Evolutionary conservation across 1,284 basidiomycete genomes (phyloP).

Genomic region (Omphalotus olearius): DNA sequence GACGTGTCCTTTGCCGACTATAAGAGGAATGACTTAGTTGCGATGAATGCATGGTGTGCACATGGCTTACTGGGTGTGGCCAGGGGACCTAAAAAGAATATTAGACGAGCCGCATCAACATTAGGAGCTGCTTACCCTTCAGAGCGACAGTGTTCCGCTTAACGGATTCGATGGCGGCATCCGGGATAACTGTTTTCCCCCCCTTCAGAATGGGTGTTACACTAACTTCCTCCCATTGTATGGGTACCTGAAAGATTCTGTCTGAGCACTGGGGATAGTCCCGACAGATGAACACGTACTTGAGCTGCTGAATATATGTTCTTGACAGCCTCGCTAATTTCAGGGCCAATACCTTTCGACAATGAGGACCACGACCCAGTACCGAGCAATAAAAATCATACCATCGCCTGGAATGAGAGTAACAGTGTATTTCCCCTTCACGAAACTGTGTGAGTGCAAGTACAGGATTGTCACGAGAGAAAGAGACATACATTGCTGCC

Average conservation of each 20-base stretch:
- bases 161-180: constrained; percentile 86
- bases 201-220: constrained; percentile 92
- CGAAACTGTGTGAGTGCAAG: constrained; percentile 9
- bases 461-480: neutral
- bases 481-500: constrained; percentile 66
- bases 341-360: constrained; percentile 89
- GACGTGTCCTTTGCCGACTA: constrained; percentile 98
- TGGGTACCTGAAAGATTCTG: constrained; percentile 66
- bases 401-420: constrained; percentile 92
- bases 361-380: constrained; percentile 11
- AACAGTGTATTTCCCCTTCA: constrained; percentile 93
- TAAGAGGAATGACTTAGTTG: constrained; percentile 5
- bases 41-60: neutral
- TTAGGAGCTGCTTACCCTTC: constrained; percentile 63
- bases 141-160: constrained; percentile 97
- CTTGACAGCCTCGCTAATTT: constrained; percentile 96
- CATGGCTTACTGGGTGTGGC: constrained; percentile 80
- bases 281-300: constrained; percentile 33
- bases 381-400: constrained; percentile 35
- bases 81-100: constrained; percentile 62
- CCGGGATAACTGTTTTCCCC: constrained; percentile 97
- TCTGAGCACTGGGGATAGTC: constrained; percentile 1
- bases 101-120: constrained; percentile 8
- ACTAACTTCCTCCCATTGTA: constrained; percentile 98
- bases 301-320: constrained; percentile 88